Base-by-base conservation (phyloP, 2,329 filamentous ascomycete genomes). In the Sporothrix brunneoviolacea region DNA sequence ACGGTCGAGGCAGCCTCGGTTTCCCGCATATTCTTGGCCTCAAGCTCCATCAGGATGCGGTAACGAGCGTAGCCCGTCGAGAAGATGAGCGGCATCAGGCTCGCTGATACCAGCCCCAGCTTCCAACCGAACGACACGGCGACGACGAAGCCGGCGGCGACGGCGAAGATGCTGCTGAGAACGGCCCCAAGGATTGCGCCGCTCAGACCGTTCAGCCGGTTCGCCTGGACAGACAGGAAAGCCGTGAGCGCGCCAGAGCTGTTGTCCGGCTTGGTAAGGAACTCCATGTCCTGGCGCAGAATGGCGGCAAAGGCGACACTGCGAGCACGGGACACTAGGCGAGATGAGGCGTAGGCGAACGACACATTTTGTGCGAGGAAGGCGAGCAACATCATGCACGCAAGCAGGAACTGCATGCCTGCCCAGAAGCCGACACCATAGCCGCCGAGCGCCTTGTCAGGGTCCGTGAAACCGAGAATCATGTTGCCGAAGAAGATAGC, bases 161-260 rank as follows among this genome's bases (percentile, higher is more conserved):
- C 74, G 65, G 88, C 84, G 35, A 94, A 71, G 51, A 97, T 77
- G 12, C 91, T 94, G 51, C 91, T 91, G 2, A 96, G 28, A 21
- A 32, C 30, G 7, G 35, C 5, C 19, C 43, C 43, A 4, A 47
- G 76, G 0, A 90, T 95, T 21, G 83, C 82, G 44, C 91, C 91
- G 57, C 87, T 90, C 39, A 96, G 80, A 13, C 91, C 90, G n/a
- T 89, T 86, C 32, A 96, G 76, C 61, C 93, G 85, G 1, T 89
- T 95, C 0, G 91, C 90, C 67, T 95, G 40, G 40, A 43, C 27
- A 1, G 40, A 43, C 40, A 43, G n/a, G 33, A 47, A 47, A 2
- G 44, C 44, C 13, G 44, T 30, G 16, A 47, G 44, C 2, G 13
- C 33, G 5, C 44, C 44, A 33, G 44, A 12, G 33, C 24, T 37